Base-by-base conservation (phyloP, 176 grass and related monocot genomes). In the Musa troglodytarum region DNA sequence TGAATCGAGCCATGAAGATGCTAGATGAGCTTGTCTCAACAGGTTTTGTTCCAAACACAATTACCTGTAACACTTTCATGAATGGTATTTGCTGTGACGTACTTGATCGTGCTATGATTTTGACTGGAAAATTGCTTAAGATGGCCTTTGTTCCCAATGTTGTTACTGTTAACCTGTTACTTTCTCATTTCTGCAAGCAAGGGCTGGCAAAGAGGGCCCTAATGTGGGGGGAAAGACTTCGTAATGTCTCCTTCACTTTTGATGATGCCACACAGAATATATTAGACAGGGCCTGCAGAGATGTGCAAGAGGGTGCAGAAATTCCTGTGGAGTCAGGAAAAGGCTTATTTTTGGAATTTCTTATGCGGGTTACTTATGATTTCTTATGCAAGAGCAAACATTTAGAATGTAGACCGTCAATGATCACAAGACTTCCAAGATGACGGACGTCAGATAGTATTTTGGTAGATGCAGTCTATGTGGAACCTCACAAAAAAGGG, bases 121-220 rank as follows among this genome's bases (percentile, higher is more conserved):
- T 97, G 57, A 87, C 94, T 78, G 87, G 83, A 23, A 88, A 79
- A 74, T 80, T 97, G 72, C 83, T 97, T 80, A 97, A 97, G 85
- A 91, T 93, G 83, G 86, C 81, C 19, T 93, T 97, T 83, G 71
- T 81, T 81, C 94, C 94, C 13, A 97, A 97, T 65, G 76, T 66
- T 34, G 67, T 97, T 63, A 97, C 94, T 77, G 63, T 93, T 83
- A 97, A 98, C 52, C 75, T 98, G 78, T 83, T 91, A 17, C 82
- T 98, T 76, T 93, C 90, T 68, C 88, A 98, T 83, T 89, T 98
- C 81, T 98, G 90, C 80, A 98, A 93, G 76, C 84, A 93, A 89
- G 94, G 94, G 57, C 82, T 91, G 76, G 82, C 88, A 76, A 87
- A 84, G 74, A 86, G 80, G 76, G 87, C 86, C 11, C 72, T 93